Percentiles rank a stretch among this genome's conserved stretches.
phyloP scores from a whole-genome alignment of 495 filamentous ascomycete genomes.

The Amniculicola lignicola region DNA sequence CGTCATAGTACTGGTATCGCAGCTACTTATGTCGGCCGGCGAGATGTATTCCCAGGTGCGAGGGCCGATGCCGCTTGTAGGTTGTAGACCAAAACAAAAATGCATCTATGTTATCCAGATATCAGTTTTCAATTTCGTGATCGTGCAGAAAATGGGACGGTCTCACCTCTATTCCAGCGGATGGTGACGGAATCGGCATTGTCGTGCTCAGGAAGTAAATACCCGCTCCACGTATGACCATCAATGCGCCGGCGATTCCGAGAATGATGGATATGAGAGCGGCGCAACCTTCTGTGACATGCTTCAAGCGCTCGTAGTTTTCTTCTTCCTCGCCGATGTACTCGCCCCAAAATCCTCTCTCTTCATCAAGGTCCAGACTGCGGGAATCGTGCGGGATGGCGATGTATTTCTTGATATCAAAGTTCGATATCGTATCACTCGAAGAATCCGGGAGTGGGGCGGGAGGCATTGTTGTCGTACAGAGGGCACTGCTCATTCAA shows the following conservation, averaged over 20 bases:
- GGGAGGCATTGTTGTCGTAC: not conserved
- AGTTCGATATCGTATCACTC: no score
- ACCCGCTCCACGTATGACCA: not conserved
- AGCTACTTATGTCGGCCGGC: not conserved
- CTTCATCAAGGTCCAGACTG: not conserved
- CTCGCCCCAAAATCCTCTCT: not conserved
- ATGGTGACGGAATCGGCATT: not conserved
- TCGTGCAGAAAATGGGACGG: no score
- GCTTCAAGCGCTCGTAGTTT: not conserved
- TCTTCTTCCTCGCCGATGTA: not conserved
- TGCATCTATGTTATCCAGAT: no score
- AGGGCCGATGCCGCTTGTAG: not conserved
- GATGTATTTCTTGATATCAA: no score
- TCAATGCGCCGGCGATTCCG: not conserved
- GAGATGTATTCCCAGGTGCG: not conserved
- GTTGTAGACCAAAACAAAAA: no score
- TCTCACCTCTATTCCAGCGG: no score
- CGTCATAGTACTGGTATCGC: not conserved
- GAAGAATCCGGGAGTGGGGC: not conserved
- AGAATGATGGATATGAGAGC: not conserved
- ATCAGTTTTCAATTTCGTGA: no score
- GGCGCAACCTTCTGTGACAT: not conserved
- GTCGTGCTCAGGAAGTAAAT: not conserved
- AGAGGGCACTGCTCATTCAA: not conserved
- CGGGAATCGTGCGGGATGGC: no score